These are phyloP conservation scores for Wickerhamomyces bisporus DNA, from an alignment of 805 yeast species.

Conservation along the genomic window DNA sequence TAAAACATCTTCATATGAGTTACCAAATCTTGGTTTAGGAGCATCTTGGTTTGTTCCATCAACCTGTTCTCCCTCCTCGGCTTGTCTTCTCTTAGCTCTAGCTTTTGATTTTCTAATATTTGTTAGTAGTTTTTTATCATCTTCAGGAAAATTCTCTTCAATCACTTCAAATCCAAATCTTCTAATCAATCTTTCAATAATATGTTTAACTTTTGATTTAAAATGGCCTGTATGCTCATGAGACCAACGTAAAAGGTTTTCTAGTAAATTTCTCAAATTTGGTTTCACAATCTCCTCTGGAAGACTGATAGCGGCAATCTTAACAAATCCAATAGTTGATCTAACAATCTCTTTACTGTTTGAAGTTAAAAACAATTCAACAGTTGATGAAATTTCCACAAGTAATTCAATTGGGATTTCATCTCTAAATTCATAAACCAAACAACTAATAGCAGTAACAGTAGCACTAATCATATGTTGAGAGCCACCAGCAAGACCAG, in stretches of 20 bases:
- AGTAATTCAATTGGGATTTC: conserved; percentile 54
- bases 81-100: conserved; percentile 73
- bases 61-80: conserved; percentile 33
- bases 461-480: conserved; percentile 98
- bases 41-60: conserved; percentile 13
- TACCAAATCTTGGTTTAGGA: conserved; percentile 51
- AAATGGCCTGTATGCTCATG: conserved; percentile 95
- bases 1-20: conserved; percentile 90
- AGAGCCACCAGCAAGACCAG: conserved; percentile 91
- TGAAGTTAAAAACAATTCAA: conserved; percentile 85
- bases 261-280: conserved; percentile 59
- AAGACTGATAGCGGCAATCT: conserved; percentile 77
- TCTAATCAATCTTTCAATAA: conserved; percentile 85
- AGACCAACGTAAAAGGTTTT: conserved; percentile 83
- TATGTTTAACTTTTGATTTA: conserved; percentile 87
- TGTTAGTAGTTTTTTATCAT: conserved; percentile 73
- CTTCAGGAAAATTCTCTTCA: conserved; percentile 83
- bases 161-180: conserved; percentile 87
- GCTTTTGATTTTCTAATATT: conserved; percentile 84
- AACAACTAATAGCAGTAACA: conserved; percentile 81
- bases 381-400: conserved; percentile 75
- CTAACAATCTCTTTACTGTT: conserved; percentile 91
- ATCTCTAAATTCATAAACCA: conserved; percentile 79
- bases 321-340: conserved; percentile 89
- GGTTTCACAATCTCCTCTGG: conserved; percentile 72